Evolutionary conservation across 495 filamentous ascomycete species (phyloP), one percentile per base, ranked within the genome.

Genomic region (Aspergillus hancockii): DNA sequence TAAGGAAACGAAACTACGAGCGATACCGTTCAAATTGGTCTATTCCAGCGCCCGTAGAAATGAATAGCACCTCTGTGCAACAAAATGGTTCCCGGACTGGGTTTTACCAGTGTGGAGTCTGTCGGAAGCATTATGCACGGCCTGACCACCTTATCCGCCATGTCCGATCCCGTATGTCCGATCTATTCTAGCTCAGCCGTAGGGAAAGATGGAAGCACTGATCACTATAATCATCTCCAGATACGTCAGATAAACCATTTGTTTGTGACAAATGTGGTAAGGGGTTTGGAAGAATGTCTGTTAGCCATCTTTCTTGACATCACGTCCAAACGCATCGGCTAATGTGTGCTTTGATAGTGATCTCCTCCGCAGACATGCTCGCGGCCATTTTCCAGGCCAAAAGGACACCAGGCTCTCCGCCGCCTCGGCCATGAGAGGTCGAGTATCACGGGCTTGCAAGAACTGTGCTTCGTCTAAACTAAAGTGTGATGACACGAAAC

Each of bases 71-170:
- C 2, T 2, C 41, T 3, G 41, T 4, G 9, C 14, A 19, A 19
- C 41, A 3, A 19, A 45, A 18, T 45, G 19, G n/a, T n/a, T 19
- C 41, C 9, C 58, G 52, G 0, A 63, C 62, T 21, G 71, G 65
- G 10, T 72, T 70, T 52, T 84, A 82, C 62, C 81, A 84, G 64
- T 85, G 82, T 41, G 79, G 79, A 43, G 76, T 82, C 50, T 85
- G 82, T 58, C 71, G 79, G 52, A 77, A 78, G 31, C 72, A 75
- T 30, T 85, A 84, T 62, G 79, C 77, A 16, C 79, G 82, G 23
- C 79, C 81, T 1, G 82, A 85, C 58, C 82, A 85, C 66, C 71
- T 85, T 6, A 81, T 81, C 62, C 75, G 82, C 45, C 82, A 85
- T 66, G 80, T 85, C 19, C 75, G 81, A 46, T 80, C 80, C n/a